Evolutionary conservation across 805 yeast genomes (phyloP).

Genomic region (Hanseniaspora guilliermondii): DNA sequence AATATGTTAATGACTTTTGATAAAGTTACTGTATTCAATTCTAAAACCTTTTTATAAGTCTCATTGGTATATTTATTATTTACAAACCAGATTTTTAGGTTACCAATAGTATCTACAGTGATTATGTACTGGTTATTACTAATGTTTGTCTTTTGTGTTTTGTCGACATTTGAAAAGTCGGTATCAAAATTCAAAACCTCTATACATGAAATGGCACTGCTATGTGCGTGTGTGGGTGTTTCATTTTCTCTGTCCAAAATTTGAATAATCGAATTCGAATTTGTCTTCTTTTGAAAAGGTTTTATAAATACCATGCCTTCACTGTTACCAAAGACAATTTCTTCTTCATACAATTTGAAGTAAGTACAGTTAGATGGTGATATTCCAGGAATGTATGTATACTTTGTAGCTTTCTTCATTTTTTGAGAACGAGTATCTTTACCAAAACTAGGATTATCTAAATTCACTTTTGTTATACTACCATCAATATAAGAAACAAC

Average conservation of each 20-base stretch:
- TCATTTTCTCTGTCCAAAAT: background rate
- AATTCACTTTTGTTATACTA: slow-evolving; percentile 25
- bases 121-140: slow-evolving; percentile 13
- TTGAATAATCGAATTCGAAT: slow-evolving; percentile 26
- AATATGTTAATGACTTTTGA: background rate
- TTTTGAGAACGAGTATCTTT: background rate
- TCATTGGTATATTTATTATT: slow-evolving; percentile 9
- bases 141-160: slow-evolving; percentile 20
- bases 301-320: slow-evolving; percentile 29
- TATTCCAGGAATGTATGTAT: slow-evolving; percentile 28
- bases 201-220: slow-evolving; percentile 25
- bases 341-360: slow-evolving; percentile 26
- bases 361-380: slow-evolving; percentile 30
- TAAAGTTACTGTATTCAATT: background rate
- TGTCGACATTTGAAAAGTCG: slow-evolving; percentile 6
- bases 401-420: slow-evolving; percentile 20
- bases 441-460: slow-evolving; percentile 18
- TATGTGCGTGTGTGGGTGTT: slow-evolving; percentile 21
- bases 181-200: slow-evolving; percentile 15
- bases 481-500: slow-evolving; percentile 29
- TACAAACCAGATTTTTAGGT: slow-evolving; percentile 9
- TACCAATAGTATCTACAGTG: slow-evolving; percentile 2
- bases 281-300: slow-evolving; percentile 25
- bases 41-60: slow-evolving; percentile 1
- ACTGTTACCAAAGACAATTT: slow-evolving; percentile 28